Evolutionary conservation across 331 rosid species (phyloP), one percentile per base, ranked within the genome.

Genomic region (Malus hybrid): DNA sequence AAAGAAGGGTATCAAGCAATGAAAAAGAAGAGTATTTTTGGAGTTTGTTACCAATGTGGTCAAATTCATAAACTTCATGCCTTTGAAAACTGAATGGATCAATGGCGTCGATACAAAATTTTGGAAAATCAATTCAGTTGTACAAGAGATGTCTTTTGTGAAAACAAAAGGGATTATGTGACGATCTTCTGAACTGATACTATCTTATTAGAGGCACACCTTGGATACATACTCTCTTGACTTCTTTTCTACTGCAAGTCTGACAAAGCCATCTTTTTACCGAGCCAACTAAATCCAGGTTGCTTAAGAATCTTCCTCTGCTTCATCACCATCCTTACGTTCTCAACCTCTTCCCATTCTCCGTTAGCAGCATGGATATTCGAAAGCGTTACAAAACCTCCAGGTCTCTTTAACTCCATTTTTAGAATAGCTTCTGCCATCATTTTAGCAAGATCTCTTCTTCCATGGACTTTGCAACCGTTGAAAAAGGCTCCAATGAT

Each of bases 291-390:
- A 81, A 61, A 87, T 70, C 93, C 96, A 64, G 86, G 86, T 24
- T 42, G 73, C 84, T 87, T 91, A 6, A 48, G 79, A 64, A 88
- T 82, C 55, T 76, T 78, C 66, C 79, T 85, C 61, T 84, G 79
- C 83, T 87, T 87, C 93, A 91, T 91, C 19, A 73, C 81, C 79
- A 65, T 79, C 81, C 96, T 85, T 36, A 88, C 77, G 34, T 76
- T 84, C 75, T 85, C 85, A 78, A 85, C 93, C 74, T 87, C 83
- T 79, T 88, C 86, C 96, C 96, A 90, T 11, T 87, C 88, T 56
- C 91, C 89, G 32, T 83, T 82, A 69, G 86, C 85, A 13, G 96
- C 96, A 79, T 87, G 83, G 65, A 90, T 87, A 84, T 90, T 88
- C 24, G 93, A 85, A 13, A 87, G 81, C 7, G 93, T 75, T 31